Conservation (phyloP, 805 yeast species). For the Pichia cabralensis region DNA sequence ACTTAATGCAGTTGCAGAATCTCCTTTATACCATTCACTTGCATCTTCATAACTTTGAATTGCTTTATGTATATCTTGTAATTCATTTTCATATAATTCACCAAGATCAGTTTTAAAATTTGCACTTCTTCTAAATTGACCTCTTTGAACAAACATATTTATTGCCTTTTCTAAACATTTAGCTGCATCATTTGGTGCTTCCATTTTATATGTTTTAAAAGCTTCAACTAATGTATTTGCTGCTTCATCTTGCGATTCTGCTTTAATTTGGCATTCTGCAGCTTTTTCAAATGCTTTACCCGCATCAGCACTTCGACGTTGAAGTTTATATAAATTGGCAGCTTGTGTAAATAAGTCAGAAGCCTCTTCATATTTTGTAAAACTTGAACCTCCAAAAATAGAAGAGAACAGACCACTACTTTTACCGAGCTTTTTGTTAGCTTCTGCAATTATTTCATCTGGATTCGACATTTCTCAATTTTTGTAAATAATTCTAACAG, state of each 20-base stretch:
- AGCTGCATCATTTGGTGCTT: slow-evolving; percentile 69
- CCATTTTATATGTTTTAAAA: slow-evolving; percentile 71
- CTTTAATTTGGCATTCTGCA: slow-evolving; percentile 64
- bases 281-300: slow-evolving; percentile 83
- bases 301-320: slow-evolving; percentile 62
- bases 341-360: slow-evolving; percentile 86
- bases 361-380: slow-evolving; percentile 78
- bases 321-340: slow-evolving; percentile 77
- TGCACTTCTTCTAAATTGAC: slow-evolving; percentile 95
- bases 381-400: slow-evolving; percentile 52
- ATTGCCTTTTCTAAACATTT: slow-evolving; percentile 69
- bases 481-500: background rate
- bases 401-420: slow-evolving; percentile 58
- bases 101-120: slow-evolving; percentile 89
- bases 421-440: slow-evolving; percentile 60
- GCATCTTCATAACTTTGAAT: slow-evolving; percentile 78
- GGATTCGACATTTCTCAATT: slow-evolving; percentile 24
- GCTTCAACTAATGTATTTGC: slow-evolving; percentile 87
- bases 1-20: slow-evolving; percentile 84
- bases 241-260: slow-evolving; percentile 79
- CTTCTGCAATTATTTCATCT: slow-evolving; percentile 29
- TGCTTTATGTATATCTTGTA: slow-evolving; percentile 61
- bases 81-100: slow-evolving; percentile 68
- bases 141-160: slow-evolving; percentile 74
- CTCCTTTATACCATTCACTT: slow-evolving; percentile 92